Conservation (phyloP, 345 rosid species). For the Camelina laxa region DNA sequence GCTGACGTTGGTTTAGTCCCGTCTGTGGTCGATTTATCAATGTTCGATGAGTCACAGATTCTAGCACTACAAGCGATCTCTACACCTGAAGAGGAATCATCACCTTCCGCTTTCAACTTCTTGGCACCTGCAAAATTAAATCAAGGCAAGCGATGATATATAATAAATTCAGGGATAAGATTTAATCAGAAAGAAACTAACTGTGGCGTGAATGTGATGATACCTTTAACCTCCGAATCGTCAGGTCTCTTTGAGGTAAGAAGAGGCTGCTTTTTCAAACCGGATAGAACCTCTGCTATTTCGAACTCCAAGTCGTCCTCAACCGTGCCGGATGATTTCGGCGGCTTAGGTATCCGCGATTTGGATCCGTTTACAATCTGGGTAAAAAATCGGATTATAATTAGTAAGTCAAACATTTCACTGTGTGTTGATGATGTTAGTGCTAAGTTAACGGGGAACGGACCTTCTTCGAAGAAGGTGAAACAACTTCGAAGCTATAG, state of each 20-base stretch:
- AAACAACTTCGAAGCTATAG: slow-evolving; percentile 45
- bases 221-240: slow-evolving; percentile 36
- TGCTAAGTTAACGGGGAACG: background rate
- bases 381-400: background rate
- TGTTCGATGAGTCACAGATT: slow-evolving; percentile 28
- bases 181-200: background rate
- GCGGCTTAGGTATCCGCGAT: slow-evolving; percentile 48
- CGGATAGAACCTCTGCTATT: slow-evolving; percentile 66
- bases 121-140: slow-evolving; percentile 41
- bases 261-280: slow-evolving; percentile 54
- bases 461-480: slow-evolving; percentile 60
- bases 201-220: too few species aligned
- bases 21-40: slow-evolving; percentile 22
- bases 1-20: background rate
- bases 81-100: slow-evolving; percentile 2
- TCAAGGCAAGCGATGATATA: background rate
- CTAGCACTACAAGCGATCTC: slow-evolving; percentile 28
- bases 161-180: background rate
- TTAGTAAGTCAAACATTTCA: background rate
- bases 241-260: slow-evolving; percentile 45
- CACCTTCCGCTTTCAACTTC: slow-evolving; percentile 41
- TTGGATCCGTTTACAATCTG: slow-evolving; percentile 51
- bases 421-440: background rate
- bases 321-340: slow-evolving; percentile 46
- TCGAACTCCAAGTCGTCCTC: slow-evolving; percentile 69